A percentile compares a stretch with the other conserved stretches of the same genome.
Conservation (phyloP, 208 protist species). For the Hexamita inflata region DNA sequence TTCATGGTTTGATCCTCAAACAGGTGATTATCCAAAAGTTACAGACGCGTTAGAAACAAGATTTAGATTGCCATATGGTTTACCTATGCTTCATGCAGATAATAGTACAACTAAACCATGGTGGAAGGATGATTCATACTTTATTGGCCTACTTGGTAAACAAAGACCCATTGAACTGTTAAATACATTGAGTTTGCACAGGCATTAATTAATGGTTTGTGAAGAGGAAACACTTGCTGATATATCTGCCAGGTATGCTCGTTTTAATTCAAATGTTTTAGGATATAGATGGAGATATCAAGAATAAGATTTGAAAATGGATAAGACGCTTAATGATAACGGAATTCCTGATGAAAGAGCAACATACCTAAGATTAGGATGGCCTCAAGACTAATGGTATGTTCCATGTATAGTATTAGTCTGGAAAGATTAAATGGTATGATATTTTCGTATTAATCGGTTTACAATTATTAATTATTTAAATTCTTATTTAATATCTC, state of each 20-base stretch:
- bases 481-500: no score
- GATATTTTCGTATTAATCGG: neutral
- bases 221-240: neutral
- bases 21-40: neutral
- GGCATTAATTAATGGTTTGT: neutral
- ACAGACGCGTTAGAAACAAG: neutral
- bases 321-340: neutral
- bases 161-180: neutral
- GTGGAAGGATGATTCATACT: neutral
- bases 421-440: neutral
- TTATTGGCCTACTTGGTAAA: neutral
- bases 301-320: neutral
- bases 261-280: neutral
- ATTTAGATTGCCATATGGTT: neutral
- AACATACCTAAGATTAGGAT: neutral
- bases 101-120: neutral
- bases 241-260: neutral
- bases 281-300: neutral
- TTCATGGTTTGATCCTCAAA: neutral
- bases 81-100: neutral
- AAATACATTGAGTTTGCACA: neutral
- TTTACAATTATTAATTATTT: no score
- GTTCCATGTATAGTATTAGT: neutral
- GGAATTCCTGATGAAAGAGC: neutral
- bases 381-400: neutral